Evolutionary conservation across 345 rosid genomes (phyloP), one percentile per base, ranked within the genome.

Genomic region (Cochlearia excelsa): DNA sequence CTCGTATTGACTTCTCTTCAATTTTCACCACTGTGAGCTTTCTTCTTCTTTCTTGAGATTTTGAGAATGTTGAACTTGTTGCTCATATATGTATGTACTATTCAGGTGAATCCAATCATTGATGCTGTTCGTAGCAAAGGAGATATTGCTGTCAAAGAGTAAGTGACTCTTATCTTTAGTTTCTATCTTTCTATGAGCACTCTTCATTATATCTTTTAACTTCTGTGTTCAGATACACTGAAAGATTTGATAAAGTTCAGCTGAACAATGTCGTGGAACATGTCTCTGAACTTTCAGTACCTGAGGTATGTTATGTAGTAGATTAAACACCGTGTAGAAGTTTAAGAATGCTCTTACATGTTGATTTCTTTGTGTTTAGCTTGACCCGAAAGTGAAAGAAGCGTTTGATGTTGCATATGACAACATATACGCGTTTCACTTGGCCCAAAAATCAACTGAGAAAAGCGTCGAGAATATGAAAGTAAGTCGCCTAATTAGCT

Each of bases 361-460:
- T 37, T 37, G 23, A 16, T 16, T 16, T 16, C 23, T 69, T 35
- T 40, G 29, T 70, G 23, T 45, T 52, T 79, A 92, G 97, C 85
- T 92, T 31, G 97, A 84, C 60, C 46, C 83, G 7, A 34, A 42
- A 40, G 76, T 74, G 1, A 82, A 70, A 57, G 81, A 86, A 75
- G 97, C 97, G 1, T 92, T 88, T 69, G 95, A 88, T 69, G 93
- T 92, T 62, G 97, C 98, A 1, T 92, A 86, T 65, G 68, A 83
- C 31, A 92, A 92, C 78, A 92, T 86, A 59, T 71, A 80, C 68
- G 84, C 95, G 10, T 92, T 92, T 74, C 98, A 92, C 73, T 73
- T 81, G 56, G 89, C 97, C 23, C 98, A 88, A 73, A 88, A 81
- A 67, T 81, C 82, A 0, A 54, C 68, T 38, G 94, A 84, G 73